A percentile compares a stretch with the other conserved stretches of the same genome.
phyloP scores from a whole-genome alignment of 129 eudicot species.

The Flaveria robusta region DNA sequence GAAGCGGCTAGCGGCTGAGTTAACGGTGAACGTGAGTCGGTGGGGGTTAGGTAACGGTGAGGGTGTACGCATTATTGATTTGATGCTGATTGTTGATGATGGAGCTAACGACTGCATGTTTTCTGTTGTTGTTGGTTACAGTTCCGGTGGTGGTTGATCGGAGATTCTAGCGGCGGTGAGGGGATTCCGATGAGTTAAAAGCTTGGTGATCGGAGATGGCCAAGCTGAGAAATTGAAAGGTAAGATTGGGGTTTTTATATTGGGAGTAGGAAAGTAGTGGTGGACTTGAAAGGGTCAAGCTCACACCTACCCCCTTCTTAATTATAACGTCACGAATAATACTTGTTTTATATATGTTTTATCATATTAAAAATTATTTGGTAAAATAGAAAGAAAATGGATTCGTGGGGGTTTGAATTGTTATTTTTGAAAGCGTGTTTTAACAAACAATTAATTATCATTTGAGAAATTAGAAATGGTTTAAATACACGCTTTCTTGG shows the following conservation, averaged over 20 bases:
- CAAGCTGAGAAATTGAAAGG: constrained; percentile 64
- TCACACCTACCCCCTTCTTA: constrained; percentile 54
- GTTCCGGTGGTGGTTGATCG: not conserved
- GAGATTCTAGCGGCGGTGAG: no score
- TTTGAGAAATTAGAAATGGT: not conserved
- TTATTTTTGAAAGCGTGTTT: not conserved
- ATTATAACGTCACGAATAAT: constrained; percentile 5
- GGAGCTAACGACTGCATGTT: constrained; percentile 53
- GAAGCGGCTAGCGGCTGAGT: constrained; percentile 51
- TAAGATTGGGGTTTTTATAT: constrained; percentile 49
- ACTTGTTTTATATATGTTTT: not conserved
- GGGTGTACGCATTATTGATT: constrained; percentile 39
- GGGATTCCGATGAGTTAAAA: not conserved
- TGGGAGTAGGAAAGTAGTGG: constrained; percentile 23
- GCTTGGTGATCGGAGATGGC: constrained; percentile 54
- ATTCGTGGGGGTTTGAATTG: no score
- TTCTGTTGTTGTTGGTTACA: not conserved
- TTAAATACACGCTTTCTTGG: no score
- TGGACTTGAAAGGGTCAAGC: constrained; percentile 49
- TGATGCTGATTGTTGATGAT: constrained; percentile 40
- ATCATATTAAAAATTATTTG: not conserved
- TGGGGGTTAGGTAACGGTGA: constrained; percentile 30
- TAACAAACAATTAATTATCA: not conserved
- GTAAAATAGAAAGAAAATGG: no score
- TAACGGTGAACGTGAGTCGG: constrained; percentile 35